Evolutionary conservation across 2,329 filamentous ascomycete genomes (phyloP), one percentile per base, ranked within the genome.

Genomic region (Neodidymelliopsis sp.): DNA sequence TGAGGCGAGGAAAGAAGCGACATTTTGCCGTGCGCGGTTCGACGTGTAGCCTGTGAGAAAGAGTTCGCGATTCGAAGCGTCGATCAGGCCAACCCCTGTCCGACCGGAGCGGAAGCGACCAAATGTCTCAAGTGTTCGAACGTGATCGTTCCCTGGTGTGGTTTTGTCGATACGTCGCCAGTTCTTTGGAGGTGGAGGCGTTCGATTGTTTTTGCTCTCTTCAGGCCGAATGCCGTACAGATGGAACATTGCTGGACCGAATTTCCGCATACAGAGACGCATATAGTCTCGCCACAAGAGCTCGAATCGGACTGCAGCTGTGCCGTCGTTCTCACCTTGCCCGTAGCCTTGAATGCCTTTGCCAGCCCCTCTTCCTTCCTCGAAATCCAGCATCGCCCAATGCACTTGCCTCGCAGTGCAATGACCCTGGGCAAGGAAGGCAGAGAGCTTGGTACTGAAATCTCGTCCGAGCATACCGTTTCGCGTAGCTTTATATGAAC

Each of bases 261-360:
- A 91, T 61, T 92, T 92, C 23, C 81, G 79, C 5, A 84, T 86
- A 65, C 87, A 90, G 0, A 93, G 79, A 1, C 87, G 80, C 86
- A 93, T 91, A 63, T 92, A 93, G 62, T 93, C 90, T 29, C 89
- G 77, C 89, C 2, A 93, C 0, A 93, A 71, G 0, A 94, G 76
- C 63, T 93, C 88, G 46, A 89, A 86, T 0, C 89, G 82, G 1
- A 93, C 80, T 0, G 79, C 82, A 24, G 81, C 81, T 0, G 87
- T 91, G 0, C 89, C 88, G 22, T 84, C 82, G 40, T 87, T 91
- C 67, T 91, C 86, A 0, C 89, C 89, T 38, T 84, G 71, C 0
- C 84, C 87, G 47, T 85, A 91, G 0, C 87, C 87, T 33, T 46
- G 34, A 7, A 56, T 37, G 2, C 43, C 50, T 36, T 63, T 47